Base-by-base conservation (phyloP, 495 filamentous ascomycete species). In the Penicillium maclennaniae region DNA sequence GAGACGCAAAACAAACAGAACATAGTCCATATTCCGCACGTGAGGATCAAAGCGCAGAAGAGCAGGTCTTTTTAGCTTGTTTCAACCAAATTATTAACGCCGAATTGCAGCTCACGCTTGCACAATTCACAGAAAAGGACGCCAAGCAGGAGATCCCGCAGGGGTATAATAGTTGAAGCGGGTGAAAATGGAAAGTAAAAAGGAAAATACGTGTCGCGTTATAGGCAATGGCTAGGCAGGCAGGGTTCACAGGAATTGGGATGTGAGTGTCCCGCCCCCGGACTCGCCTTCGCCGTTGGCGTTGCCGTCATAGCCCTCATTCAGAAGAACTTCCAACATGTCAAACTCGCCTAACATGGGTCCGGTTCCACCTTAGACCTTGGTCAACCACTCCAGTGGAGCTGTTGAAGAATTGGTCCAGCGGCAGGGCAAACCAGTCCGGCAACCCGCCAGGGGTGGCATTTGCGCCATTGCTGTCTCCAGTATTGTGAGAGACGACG, bases 401-500 rank as follows among this genome's bases (percentile, higher is more conserved):
- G 45, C 75, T 80, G 26, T 76, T 80, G 44, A 76, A 73, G 56
- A 83, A 77, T 53, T 82, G 74, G 51, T 81, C 71, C 7, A 78
- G 62, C 0, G 75, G 71, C 15, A 80, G 69, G 0, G 69, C 70
- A 47, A 76, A 76, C 71, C 72, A 72, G 50, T 80, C 75, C 8
- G 78, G 65, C 16, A 73, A 61, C 3, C 58, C 63, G n/a, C 68
- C 66, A 1, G 67, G 62, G 34, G 67, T 59, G 2, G 63, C 44
- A 20, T 50, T 65, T 41, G 49, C 55, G 16, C 58, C 64, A 21
- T 62, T 56, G 23, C 56, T 62, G 34, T 71, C 68, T 37, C 63
- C 58, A 48, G 69, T 60, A 12, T 61, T 47, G 37, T 70, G 73
- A 16, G 65, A 65, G 16, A 64, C 41, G 31, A 59, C 60, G 37